phyloP scores from a whole-genome alignment of 768 basidiomycete species.

The Leccinum subgranulosum region DNA sequence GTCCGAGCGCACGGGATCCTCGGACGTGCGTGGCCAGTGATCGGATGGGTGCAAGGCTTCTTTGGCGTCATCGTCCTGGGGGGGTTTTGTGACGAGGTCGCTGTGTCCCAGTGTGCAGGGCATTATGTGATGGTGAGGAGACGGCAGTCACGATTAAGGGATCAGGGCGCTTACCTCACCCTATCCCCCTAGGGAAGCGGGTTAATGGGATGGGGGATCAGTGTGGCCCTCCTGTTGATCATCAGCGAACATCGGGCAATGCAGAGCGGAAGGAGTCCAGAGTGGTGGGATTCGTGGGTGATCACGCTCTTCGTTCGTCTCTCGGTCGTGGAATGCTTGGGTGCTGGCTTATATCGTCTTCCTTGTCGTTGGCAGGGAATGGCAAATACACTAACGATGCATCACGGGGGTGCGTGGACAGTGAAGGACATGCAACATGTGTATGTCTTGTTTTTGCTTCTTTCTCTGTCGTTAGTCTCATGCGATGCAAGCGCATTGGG shows the following conservation, averaged over 20 bases:
- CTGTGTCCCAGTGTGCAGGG: conserved; percentile 81
- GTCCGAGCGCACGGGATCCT: conserved; percentile 70
- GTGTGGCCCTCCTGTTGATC: conserved; percentile 75
- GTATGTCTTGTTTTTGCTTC: conserved; percentile 39
- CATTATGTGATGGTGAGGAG: conserved; percentile 72
- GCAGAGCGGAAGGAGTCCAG: conserved; percentile 66
- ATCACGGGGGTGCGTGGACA: conserved; percentile 76
- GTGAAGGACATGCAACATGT: conserved; percentile 96
- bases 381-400: conserved; percentile 94
- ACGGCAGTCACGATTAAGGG: background rate
- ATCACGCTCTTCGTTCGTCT: conserved; percentile 50
- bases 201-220: conserved; percentile 82
- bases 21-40: conserved; percentile 77
- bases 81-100: conserved; percentile 69
- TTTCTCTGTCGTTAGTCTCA: conserved; percentile 1
- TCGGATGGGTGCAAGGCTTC: conserved; percentile 88
- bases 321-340: background rate
- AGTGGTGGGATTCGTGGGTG: conserved; percentile 82
- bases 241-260: conserved; percentile 77
- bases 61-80: conserved; percentile 78
- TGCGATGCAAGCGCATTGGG: conserved; percentile 48
- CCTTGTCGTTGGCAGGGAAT: conserved; percentile 9
- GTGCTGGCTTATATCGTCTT: background rate
- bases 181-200: conserved; percentile 60
- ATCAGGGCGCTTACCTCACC: conserved; percentile 6